Evolutionary conservation across 1,139 yeast species (phyloP).

Genomic region (Hemisphaericaspora lyxosophila): DNA sequence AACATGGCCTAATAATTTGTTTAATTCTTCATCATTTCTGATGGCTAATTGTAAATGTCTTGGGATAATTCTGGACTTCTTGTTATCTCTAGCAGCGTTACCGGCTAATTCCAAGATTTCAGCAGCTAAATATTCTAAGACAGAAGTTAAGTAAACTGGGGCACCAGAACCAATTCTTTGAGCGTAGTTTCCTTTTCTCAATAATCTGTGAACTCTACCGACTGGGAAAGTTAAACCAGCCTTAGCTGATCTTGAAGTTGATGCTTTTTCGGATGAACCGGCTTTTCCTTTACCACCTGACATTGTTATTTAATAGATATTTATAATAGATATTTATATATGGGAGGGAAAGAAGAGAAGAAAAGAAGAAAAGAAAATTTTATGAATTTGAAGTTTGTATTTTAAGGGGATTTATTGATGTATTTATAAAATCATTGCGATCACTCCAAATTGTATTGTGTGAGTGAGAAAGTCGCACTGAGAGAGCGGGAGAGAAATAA

Average conservation of each 20-base stretch:
- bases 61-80: conserved; percentile 57
- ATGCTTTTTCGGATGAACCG: conserved; percentile 52
- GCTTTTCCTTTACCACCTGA: conserved; percentile 58
- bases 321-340: conserved; percentile 13
- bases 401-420: conserved; percentile 2
- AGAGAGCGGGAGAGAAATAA: background rate
- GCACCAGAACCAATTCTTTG: conserved; percentile 59
- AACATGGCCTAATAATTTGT: conserved; percentile 78
- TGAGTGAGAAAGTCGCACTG: background rate
- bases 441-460: conserved; percentile 1
- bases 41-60: conserved; percentile 55
- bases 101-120: conserved; percentile 58
- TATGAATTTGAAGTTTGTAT: background rate
- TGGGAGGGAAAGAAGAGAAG: conserved; percentile 8
- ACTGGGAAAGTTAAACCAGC: conserved; percentile 58
- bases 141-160: conserved; percentile 54
- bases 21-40: conserved; percentile 56
- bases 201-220: conserved; percentile 56
- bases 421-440: conserved; percentile 5
- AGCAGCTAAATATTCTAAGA: conserved; percentile 53
- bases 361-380: conserved; percentile 10
- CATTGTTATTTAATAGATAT: conserved; percentile 27
- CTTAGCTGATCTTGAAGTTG: conserved; percentile 54
- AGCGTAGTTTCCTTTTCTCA: conserved; percentile 56
- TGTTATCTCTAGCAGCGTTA: conserved; percentile 60